Conservation (phyloP, 148 eudicot species). For the Fagopyrum tataricum region DNA sequence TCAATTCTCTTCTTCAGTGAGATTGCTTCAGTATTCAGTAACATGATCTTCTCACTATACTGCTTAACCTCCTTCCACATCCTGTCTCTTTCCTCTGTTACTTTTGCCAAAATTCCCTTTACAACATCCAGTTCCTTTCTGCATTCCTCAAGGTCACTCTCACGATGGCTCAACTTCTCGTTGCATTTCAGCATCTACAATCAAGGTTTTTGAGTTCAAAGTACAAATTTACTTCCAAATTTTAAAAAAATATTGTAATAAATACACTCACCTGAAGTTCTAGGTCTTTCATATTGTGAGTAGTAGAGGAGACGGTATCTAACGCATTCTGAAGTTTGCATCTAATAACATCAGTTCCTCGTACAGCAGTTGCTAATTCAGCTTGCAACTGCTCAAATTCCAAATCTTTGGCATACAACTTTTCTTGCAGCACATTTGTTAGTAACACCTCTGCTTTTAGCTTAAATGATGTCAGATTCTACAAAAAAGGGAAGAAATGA, state of each 20-base stretch:
- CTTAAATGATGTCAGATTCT: constrained; percentile 51
- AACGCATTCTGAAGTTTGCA: constrained; percentile 74
- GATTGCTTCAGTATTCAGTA: constrained; percentile 57
- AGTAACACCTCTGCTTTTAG: constrained; percentile 69
- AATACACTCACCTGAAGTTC: constrained; percentile 61
- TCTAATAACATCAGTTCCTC: constrained; percentile 72
- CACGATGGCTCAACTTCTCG: constrained; percentile 50
- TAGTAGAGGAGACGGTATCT: constrained; percentile 63
- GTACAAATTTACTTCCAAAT: neutral
- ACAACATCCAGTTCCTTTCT: constrained; percentile 40
- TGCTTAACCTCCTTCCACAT: constrained; percentile 84
- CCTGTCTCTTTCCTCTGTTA: constrained; percentile 69
- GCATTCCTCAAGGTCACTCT: constrained; percentile 55
- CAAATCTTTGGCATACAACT: constrained; percentile 54
- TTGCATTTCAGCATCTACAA: constrained; percentile 69
- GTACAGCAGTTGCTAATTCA: constrained; percentile 65
- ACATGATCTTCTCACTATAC: constrained; percentile 71
- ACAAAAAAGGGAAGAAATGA: constrained; percentile 15
- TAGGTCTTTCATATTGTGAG: constrained; percentile 74
- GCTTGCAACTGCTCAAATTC: constrained; percentile 83
- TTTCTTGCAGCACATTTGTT: constrained; percentile 69
- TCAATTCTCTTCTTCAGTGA: constrained; percentile 70
- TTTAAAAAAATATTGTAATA: neutral
- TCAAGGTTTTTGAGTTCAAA: neutral
- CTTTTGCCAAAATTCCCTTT: constrained; percentile 59